These are phyloP conservation scores for Penicillium nordicum DNA, from an alignment of 2,329 filamentous ascomycete genomes.

Conservation along the genomic window DNA sequence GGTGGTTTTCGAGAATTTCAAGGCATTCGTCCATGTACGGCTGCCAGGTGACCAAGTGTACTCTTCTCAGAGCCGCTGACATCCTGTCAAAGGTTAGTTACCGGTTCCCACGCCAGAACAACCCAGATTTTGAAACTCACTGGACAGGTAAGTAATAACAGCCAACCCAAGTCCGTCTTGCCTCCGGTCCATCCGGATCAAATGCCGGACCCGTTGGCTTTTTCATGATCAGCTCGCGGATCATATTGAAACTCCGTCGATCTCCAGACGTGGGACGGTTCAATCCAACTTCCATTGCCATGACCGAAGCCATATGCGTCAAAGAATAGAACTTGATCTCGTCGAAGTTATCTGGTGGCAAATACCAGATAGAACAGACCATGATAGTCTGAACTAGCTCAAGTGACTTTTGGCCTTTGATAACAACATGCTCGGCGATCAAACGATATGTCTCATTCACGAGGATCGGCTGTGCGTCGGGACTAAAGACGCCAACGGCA, in stretches of 20 bases:
- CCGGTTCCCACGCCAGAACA: neutral
- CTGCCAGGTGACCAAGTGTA: constrained; percentile 59
- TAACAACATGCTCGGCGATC: constrained; percentile 70
- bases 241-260: constrained; percentile 31
- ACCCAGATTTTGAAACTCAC: constrained; percentile 32
- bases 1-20: constrained; percentile 54
- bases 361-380: constrained; percentile 78
- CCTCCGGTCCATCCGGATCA: constrained; percentile 55
- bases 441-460: constrained; percentile 67
- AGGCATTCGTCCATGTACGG: constrained; percentile 63
- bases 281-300: constrained; percentile 80
- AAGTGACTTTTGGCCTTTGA: constrained; percentile 74
- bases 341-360: constrained; percentile 76
- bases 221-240: constrained; percentile 41
- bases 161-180: constrained; percentile 57
- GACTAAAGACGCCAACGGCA: constrained; percentile 51
- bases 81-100: constrained; percentile 40
- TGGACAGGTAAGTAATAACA: constrained; percentile 61
- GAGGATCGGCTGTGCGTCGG: constrained; percentile 59
- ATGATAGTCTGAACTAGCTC: constrained; percentile 79
- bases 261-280: constrained; percentile 52
- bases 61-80: constrained; percentile 57
- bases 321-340: constrained; percentile 89
- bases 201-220: constrained; percentile 27
- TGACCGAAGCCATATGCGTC: constrained; percentile 73